Percentiles rank a stretch among this genome's conserved stretches.
Conservation (phyloP, 2,329 filamentous ascomycete species). For the Epichloe sp. region DNA sequence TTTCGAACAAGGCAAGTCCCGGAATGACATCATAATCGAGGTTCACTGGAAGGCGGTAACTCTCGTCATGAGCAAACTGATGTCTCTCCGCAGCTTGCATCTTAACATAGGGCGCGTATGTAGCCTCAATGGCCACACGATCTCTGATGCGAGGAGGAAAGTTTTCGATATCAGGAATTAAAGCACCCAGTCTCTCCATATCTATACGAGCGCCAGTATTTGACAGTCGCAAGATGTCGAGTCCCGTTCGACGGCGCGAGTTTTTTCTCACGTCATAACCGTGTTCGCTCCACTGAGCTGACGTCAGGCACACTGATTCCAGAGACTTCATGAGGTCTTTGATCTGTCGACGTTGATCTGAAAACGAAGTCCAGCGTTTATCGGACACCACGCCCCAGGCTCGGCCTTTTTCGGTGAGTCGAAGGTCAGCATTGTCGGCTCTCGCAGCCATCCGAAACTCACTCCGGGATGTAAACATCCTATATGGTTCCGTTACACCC, state of each 20-base stretch:
- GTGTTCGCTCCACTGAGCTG: conserved; percentile 52
- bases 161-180: conserved; percentile 41
- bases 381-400: conserved; percentile 68
- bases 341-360: conserved; percentile 53
- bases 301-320: conserved; percentile 40
- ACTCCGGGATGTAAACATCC: conserved; percentile 94
- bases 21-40: conserved; percentile 63
- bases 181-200: conserved; percentile 40
- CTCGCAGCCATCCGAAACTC: conserved; percentile 90
- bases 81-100: conserved; percentile 55
- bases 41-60: conserved; percentile 54
- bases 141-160: conserved; percentile 47
- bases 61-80: conserved; percentile 64
- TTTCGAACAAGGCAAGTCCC: conserved; percentile 72
- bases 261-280: conserved; percentile 61
- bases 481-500: conserved; percentile 90
- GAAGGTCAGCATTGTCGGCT: conserved; percentile 84
- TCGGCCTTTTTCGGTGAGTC: conserved; percentile 69
- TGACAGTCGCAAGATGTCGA: conserved; percentile 64
- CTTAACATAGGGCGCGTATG: conserved; percentile 76
- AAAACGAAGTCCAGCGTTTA: conserved; percentile 59
- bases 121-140: conserved; percentile 67
- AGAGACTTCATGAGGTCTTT: conserved; percentile 51
- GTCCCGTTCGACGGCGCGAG: conserved; percentile 53
- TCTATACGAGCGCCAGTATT: conserved; percentile 31